Evolutionary conservation across 257 asterid genomes (phyloP).

Genomic region (Petunia axillaris): DNA sequence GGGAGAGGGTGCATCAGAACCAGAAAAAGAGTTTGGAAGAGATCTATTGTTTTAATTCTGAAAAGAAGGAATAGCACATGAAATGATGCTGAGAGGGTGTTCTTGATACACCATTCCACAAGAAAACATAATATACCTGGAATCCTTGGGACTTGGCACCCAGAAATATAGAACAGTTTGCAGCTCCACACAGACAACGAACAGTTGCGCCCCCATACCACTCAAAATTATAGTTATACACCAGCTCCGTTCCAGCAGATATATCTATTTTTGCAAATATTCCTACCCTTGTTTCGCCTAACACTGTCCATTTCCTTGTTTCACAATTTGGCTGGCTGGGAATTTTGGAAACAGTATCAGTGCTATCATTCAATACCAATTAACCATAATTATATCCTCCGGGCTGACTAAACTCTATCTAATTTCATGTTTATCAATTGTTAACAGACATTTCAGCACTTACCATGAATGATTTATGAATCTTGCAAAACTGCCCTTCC

Average conservation of each 20-base stretch:
- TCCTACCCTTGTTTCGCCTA: slow-evolving; percentile 91
- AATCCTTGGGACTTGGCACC: slow-evolving; percentile 98
- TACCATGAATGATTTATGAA: slow-evolving; percentile 96
- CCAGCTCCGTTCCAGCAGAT: slow-evolving; percentile 68
- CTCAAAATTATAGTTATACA: slow-evolving; percentile 84
- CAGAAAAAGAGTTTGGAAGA: not conserved
- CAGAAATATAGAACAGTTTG: slow-evolving; percentile 85
- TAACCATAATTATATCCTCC: not conserved
- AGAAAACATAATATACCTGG: slow-evolving; percentile 55
- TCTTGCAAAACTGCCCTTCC: slow-evolving; percentile 86
- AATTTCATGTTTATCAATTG: not conserved
- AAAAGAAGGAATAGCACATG: not conserved
- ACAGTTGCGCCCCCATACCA: slow-evolving; percentile 97
- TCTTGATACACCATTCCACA: not conserved
- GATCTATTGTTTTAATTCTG: not conserved
- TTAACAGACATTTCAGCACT: slow-evolving; percentile 30
- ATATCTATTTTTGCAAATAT: slow-evolving; percentile 80
- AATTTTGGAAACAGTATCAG: slow-evolving; percentile 25
- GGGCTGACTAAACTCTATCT: not conserved
- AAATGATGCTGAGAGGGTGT: not conserved
- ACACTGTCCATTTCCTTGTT: slow-evolving; percentile 95
- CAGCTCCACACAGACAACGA: slow-evolving; percentile 92
- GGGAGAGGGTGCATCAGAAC: not conserved
- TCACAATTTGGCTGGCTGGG: slow-evolving; percentile 93
- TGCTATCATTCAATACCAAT: not conserved